A percentile compares a stretch with the other conserved stretches of the same genome.
These are phyloP conservation scores for Gossypioides kirkii DNA, from an alignment of 345 rosid species.

Conservation along the genomic window DNA sequence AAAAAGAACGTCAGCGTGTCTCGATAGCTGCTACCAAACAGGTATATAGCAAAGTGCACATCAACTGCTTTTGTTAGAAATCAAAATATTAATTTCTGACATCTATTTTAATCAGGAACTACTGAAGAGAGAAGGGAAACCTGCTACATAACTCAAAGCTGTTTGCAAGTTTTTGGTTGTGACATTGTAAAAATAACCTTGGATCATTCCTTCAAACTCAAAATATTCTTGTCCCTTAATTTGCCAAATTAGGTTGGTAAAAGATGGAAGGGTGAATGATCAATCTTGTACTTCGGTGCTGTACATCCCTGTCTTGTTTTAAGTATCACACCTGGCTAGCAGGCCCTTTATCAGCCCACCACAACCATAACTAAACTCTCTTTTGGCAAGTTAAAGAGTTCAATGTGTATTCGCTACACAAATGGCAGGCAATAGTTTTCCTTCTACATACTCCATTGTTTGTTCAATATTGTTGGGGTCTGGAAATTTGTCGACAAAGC, in stretches of 20 bases:
- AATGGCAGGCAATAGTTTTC: neutral
- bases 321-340: neutral
- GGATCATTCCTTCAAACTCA: neutral
- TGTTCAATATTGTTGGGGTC: too few relatives aligned
- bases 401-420: neutral
- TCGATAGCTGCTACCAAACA: conserved; percentile 53
- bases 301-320: neutral
- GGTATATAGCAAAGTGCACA: conserved; percentile 40
- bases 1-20: conserved; percentile 50
- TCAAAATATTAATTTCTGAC: neutral
- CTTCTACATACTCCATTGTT: neutral
- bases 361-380: neutral
- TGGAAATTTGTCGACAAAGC: neutral
- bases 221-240: neutral
- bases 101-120: conserved; percentile 32
- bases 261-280: neutral
- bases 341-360: too few relatives aligned
- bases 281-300: neutral
- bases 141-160: conserved; percentile 28
- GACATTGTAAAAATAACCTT: conserved; percentile 20
- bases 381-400: neutral
- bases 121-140: conserved; percentile 39
- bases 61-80: neutral
- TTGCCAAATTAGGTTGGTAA: neutral
- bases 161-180: neutral